Percentiles rank a stretch among this genome's conserved stretches.
Evolutionary conservation across 2,329 filamentous ascomycete genomes (phyloP).

Genomic region (Didymella sp.): DNA sequence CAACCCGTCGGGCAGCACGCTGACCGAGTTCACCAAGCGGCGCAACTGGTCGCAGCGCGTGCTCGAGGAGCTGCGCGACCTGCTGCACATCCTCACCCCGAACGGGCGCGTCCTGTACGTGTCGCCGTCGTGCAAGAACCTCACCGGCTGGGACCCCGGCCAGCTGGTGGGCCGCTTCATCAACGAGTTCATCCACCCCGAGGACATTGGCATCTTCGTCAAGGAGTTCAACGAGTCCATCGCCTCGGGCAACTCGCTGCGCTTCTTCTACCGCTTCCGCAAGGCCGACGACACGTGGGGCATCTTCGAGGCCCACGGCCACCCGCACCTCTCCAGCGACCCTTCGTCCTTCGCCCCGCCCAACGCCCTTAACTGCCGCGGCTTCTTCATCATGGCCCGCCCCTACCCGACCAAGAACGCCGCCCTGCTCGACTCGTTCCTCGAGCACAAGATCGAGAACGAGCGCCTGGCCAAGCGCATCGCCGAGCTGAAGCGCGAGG

Average conservation of each 20-base stretch:
- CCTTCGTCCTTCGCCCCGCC: conserved; percentile 69
- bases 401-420: conserved; percentile 91
- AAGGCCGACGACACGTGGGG: conserved; percentile 75
- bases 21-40: conserved; percentile 71
- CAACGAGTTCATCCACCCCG: conserved; percentile 82
- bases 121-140: conserved; percentile 75
- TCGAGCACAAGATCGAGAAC: conserved; percentile 97
- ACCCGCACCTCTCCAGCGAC: conserved; percentile 82
- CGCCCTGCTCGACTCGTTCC: conserved; percentile 83
- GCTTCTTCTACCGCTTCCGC: conserved; percentile 85
- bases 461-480: conserved; percentile 85
- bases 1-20: conserved; percentile 59
- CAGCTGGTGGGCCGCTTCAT: conserved; percentile 79
- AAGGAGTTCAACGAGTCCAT: conserved; percentile 91
- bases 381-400: conserved; percentile 91
- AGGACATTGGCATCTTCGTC: conserved; percentile 82
- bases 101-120: conserved; percentile 84
- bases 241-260: conserved; percentile 76
- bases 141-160: conserved; percentile 77
- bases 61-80: conserved; percentile 86
- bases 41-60: conserved; percentile 87
- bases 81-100: conserved; percentile 84
- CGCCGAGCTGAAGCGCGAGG: conserved; percentile 82
- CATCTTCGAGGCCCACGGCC: conserved; percentile 91
- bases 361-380: conserved; percentile 71